Evolutionary conservation across 2,329 filamentous ascomycete species (phyloP).

Genomic region (Aspergillus viridinutans): DNA sequence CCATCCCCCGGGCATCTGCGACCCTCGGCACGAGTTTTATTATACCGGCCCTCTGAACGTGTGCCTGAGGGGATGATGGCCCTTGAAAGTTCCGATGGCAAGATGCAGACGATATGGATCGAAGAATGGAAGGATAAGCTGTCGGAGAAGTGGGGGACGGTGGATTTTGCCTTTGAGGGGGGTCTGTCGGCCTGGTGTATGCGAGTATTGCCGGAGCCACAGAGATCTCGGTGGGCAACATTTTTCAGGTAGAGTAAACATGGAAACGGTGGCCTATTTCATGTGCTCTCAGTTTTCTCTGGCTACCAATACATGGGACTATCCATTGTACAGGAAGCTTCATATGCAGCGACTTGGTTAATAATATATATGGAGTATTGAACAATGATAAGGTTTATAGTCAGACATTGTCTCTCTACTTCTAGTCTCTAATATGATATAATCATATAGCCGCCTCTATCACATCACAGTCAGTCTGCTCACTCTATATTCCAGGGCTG

Average conservation of each 20-base stretch:
- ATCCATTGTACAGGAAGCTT: too few relatives aligned
- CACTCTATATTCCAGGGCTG: too few relatives aligned
- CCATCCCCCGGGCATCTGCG: neutral
- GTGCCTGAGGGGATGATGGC: neutral
- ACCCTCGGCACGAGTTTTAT: neutral
- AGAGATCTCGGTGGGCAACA: neutral
- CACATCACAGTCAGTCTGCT: too few relatives aligned
- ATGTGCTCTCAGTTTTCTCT: too few relatives aligned
- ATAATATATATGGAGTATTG: too few relatives aligned
- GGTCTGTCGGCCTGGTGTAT: neutral
- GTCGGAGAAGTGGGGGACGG: constrained; percentile 4
- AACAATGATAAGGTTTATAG: too few relatives aligned
- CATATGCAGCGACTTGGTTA: too few relatives aligned
- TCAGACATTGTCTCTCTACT: too few relatives aligned
- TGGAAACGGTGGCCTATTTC: too few relatives aligned
- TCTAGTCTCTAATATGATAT: too few relatives aligned
- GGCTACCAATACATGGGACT: too few relatives aligned
- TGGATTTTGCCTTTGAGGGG: neutral
- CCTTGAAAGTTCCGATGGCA: neutral
- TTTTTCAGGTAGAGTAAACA: neutral
- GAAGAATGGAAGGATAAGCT: constrained; percentile 11
- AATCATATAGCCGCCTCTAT: too few relatives aligned
- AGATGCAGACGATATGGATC: constrained; percentile 1
- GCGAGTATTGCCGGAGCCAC: neutral
- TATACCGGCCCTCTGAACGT: neutral